Evolutionary conservation across 352 stramenopile genomes (phyloP), one percentile per base, ranked within the genome.

Genomic region (Plasmopara halstedii): DNA sequence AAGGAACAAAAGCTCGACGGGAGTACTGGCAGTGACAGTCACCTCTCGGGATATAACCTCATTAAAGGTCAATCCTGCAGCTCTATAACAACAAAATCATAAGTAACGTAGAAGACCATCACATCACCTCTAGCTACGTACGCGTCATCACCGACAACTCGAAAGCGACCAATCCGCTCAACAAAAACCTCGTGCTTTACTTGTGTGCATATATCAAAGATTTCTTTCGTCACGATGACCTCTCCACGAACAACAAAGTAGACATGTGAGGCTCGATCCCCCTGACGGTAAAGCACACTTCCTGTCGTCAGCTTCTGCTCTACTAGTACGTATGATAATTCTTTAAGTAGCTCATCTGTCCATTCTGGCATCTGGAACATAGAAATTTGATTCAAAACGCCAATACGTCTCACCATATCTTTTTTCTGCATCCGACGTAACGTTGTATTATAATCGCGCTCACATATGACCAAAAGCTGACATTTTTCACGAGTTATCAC

Each of bases 331-430:
- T 89, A 89, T 14, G 70, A 83, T 44, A 89, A 63, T 46, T 89
- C 74, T 35, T 81, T 73, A 3, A 89, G 57, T 20, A 85, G 38
- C 29, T 89, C 77, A 6, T 56, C 58, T 0, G 77, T 89, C 77
- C 77, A 89, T 42, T 81, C 74, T 8, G 73, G 68, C 1, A 70
- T 84, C 55, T 89, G 77, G 25, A 89, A 86, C 50, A 84, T 75
- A 8, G 70, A 59, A 26, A 89, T 86, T 21, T 72, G 53, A 51
- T 85, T 73, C 4, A 89, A 42, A 21, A 82, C 64, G 1, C 56
- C 70, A 19, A 83, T 61, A 7, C 77, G 72, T 36, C 76, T 74
- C 6, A 60, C 43, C 40, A 86, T 63, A 42, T 87, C 72, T 40
- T 83, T 70, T 35, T 85, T 83, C 48, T 89, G 77, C 65, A 85